Percentiles rank a stretch among this genome's conserved stretches.
Evolutionary conservation across 371 early-diverging fungal genomes (phyloP).

Genomic region (Apophysomyces ossiformis): DNA sequence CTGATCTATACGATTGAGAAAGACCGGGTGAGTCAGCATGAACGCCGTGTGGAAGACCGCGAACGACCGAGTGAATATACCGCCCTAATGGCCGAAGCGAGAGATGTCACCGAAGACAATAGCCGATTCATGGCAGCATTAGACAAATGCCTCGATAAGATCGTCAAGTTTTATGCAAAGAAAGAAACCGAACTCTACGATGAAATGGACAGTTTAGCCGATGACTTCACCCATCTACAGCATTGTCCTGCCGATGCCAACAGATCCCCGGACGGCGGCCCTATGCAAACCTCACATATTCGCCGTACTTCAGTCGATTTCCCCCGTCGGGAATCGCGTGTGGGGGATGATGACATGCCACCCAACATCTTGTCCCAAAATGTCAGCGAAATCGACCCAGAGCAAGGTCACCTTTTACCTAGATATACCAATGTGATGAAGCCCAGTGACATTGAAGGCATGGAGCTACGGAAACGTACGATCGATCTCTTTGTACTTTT

Average conservation of each 20-base stretch:
- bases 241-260: constrained; percentile 7
- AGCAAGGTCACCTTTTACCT: constrained; percentile 13
- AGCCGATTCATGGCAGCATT: constrained; percentile 68
- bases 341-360: constrained; percentile 46
- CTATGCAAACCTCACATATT: constrained; percentile 11
- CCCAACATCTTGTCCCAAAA: constrained; percentile 50
- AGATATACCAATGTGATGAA: constrained; percentile 22
- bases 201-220: constrained; percentile 58
- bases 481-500: constrained; percentile 79
- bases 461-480: constrained; percentile 50
- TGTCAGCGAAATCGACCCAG: constrained; percentile 34
- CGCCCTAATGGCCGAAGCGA: constrained; percentile 36
- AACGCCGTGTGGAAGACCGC: constrained; percentile 27
- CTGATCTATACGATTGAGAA: constrained; percentile 88
- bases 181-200: constrained; percentile 81
- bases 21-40: constrained; percentile 63
- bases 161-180: constrained; percentile 78
- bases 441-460: constrained; percentile 40
- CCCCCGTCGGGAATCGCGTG: constrained; percentile 43
- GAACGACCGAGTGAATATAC: constrained; percentile 51
- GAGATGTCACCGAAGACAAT: constrained; percentile 52
- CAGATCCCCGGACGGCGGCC: background rate
- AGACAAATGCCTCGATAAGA: constrained; percentile 82
- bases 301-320: constrained; percentile 32
- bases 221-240: constrained; percentile 39